A percentile compares a stretch with the other conserved stretches of the same genome.
Conservation (phyloP, 495 filamentous ascomycete genomes). For the Aspergillus steynii region DNA sequence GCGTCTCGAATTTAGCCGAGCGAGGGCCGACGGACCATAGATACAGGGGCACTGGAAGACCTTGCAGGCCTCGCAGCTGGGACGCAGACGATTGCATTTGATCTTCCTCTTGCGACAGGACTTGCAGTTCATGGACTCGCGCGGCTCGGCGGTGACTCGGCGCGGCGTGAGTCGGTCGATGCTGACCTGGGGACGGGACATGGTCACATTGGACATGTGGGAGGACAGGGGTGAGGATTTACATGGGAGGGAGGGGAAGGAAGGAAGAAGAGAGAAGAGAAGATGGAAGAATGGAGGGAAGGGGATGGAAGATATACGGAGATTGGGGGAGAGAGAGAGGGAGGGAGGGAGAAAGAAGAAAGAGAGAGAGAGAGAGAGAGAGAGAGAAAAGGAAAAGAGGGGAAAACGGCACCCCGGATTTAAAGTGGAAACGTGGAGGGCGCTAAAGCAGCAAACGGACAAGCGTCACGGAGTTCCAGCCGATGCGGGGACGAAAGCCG, state of each 20-base stretch:
- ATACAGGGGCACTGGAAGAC: constrained; percentile 87
- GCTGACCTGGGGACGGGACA: constrained; percentile 78
- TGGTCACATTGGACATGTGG: constrained; percentile 28
- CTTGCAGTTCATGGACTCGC: constrained; percentile 93
- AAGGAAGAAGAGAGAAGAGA: background rate
- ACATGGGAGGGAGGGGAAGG: constrained; percentile 15
- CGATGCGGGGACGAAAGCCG: constrained; percentile 21
- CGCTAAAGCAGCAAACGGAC: background rate
- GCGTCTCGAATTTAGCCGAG: background rate
- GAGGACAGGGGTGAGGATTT: constrained; percentile 2
- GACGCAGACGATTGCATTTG: constrained; percentile 83
- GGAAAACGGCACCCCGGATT: constrained; percentile 8
- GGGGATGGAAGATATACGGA: constrained; percentile 6
- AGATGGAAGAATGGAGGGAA: constrained; percentile 1
- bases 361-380: constrained; percentile 9
- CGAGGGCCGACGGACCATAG: constrained; percentile 61
- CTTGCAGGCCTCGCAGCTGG: constrained; percentile 84
- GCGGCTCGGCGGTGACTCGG: constrained; percentile 70
- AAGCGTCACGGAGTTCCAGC: constrained; percentile 14
- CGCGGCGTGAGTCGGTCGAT: constrained; percentile 79
- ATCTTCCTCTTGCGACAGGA: constrained; percentile 92
- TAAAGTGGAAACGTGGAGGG: constrained; percentile 29
- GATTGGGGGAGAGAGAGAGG: constrained; percentile 1
- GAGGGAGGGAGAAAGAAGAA: constrained; percentile 16
- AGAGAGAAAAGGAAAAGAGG: constrained; percentile 15